Percentiles rank a stretch among this genome's conserved stretches.
Conservation (phyloP, 2,329 filamentous ascomycete species). For the Parafenestella ontariensis region DNA sequence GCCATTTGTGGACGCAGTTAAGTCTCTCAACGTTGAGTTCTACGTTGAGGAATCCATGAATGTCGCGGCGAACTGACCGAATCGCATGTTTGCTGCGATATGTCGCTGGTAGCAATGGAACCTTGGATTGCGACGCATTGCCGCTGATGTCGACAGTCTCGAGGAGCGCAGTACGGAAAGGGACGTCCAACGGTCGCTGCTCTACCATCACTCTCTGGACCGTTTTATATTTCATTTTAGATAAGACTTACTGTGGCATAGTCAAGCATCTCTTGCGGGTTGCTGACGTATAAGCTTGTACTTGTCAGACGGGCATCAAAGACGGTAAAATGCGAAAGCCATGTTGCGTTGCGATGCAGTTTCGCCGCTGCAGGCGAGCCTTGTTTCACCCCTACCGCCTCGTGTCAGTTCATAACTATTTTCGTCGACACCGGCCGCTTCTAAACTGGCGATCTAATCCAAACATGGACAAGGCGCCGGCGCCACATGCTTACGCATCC, state of each 20-base stretch:
- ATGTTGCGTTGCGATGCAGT: background rate
- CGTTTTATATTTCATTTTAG: too few species aligned
- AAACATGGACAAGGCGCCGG: background rate
- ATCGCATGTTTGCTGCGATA: slow-evolving; percentile 23
- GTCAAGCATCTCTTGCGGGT: slow-evolving; percentile 3
- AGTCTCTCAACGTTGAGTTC: slow-evolving; percentile 25
- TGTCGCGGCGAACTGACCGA: slow-evolving; percentile 17
- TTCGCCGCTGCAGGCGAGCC: too few species aligned
- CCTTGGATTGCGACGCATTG: background rate
- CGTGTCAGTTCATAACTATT: background rate
- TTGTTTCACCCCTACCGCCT: too few species aligned
- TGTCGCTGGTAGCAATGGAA: slow-evolving; percentile 22
- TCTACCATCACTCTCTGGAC: background rate
- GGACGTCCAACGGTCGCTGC: slow-evolving; percentile 13
- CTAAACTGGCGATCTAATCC: background rate
- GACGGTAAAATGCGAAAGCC: background rate
- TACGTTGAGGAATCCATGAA: slow-evolving; percentile 19
- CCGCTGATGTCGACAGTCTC: slow-evolving; percentile 2
- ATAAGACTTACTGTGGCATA: slow-evolving; percentile 8
- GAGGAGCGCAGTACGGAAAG: slow-evolving; percentile 15
- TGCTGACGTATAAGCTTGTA: background rate
- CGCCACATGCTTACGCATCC: slow-evolving; percentile 2
- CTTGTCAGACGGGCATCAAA: background rate
- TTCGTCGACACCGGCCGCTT: background rate
- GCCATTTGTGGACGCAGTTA: slow-evolving; percentile 24